Evolutionary conservation across 371 early-diverging fungal genomes (phyloP), one percentile per base, ranked within the genome.

Genomic region (Mucor ambiguus): DNA sequence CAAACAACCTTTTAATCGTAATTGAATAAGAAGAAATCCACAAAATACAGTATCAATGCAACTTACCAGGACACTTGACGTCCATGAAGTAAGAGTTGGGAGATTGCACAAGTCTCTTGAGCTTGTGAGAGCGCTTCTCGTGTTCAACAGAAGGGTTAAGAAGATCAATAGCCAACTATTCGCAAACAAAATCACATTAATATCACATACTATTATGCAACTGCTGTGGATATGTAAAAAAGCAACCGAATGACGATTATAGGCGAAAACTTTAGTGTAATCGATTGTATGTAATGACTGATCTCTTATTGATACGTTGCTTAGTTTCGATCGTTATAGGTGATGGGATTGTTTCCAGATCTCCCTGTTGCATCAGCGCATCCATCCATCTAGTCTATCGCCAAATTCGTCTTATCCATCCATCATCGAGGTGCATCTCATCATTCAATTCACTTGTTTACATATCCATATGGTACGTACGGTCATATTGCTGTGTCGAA

Each of bases 1-100:
- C 75, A 93, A 92, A 88, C 99, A 99, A 55, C 94, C 96, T 86
- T 63, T 26, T 41, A 46, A 52, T 33, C n/a, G n/a, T 33, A 20
- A 56, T 56, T 56, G 32, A 56, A n/a, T 26, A 22, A 20, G 18
- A 55, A 18, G n/a, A 52, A 46, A 55, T 38, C 24, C 18, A 29
- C 54, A 30, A 14, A 30, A 2, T 10, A 24, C 7, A 12, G 11
- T 30, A 20, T 20, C 37, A 24, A 3, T 37, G n/a, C 20, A 56
- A 46, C 43, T 82, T 84, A 91, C 93, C 93, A 62, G 92, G 89
- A 91, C 99, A 99, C 89, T 97, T 97, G 68, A 99, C 98, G 76
- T 99, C 98, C 98, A 99, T 98, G 88, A 98, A 99, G 92, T 92
- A 99, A 52, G 99, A 98, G 93, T 99, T 98, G 73, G 98, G 96